Evolutionary conservation across 2,329 filamentous ascomycete species (phyloP), one percentile per base, ranked within the genome.

Genomic region (Verticillium zaregamsianum): DNA sequence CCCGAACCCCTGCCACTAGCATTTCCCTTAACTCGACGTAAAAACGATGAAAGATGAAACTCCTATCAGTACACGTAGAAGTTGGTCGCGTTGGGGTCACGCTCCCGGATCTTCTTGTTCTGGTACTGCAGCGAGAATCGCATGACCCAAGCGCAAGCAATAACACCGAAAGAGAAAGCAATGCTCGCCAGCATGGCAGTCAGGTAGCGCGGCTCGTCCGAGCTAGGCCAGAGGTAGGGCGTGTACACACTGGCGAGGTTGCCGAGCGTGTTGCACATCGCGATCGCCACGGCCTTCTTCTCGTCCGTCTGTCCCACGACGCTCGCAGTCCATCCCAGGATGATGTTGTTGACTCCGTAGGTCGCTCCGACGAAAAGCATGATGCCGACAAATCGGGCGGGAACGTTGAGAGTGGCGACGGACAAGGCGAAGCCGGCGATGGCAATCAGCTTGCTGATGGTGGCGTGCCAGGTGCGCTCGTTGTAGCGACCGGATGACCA

Each of bases 391-490:
- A 62, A 62, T 3, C 61, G 59, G 14, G 63, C 65, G 14, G 55
- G 61, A 31, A 65, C 56, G 58, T 65, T 65, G 17, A 64, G 61
- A 55, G 62, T 76, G 54, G 61, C 71, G 55, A 54, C 72, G 62
- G 57, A 68, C 56, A 67, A 63, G 20, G 61, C 57, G 33, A 62
- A 64, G 3, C 65, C 63, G 70, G 76, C 12, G 0, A 79, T 72
- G 1, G 79, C 79, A 17, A 78, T 62, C 3, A 70, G 55, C 62
- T 81, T 80, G n/a, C 75, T 75, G 14, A 74, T 61, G 1, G 78
- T 81, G 35, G 79, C 77, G 62, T 82, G 79, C 78, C 77, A 81
- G 0, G 78, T 81, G 37, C 79, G 73, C 64, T 82, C 80, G 59
- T 82, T 79, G 66, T 76, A 75, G 3, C 72, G 73, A 0, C 80